Evolutionary conservation across 495 filamentous ascomycete species (phyloP).

Genomic region (Penicillium cosmopolitanum): DNA sequence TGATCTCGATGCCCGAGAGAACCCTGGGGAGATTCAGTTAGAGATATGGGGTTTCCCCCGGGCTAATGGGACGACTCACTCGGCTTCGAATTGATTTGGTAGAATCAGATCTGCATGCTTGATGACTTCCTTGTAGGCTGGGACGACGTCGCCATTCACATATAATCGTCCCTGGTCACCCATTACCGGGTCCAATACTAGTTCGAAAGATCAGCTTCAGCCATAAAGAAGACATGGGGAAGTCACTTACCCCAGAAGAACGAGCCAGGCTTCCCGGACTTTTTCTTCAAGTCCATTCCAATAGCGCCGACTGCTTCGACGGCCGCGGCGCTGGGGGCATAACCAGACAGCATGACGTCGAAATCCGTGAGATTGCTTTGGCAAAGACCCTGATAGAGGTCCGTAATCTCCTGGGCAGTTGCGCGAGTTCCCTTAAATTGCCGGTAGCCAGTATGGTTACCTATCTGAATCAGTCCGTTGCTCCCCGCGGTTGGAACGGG

Average conservation of each 20-base stretch:
- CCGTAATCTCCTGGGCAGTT: conserved; percentile 78
- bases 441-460: conserved; percentile 90
- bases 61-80: conserved; percentile 58
- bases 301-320: conserved; percentile 85
- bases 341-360: conserved; percentile 90
- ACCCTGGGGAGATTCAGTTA: conserved; percentile 52
- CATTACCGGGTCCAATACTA: conserved; percentile 97
- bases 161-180: conserved; percentile 92
- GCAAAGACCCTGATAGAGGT: conserved; percentile 82
- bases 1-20: conserved; percentile 81
- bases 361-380: conserved; percentile 82
- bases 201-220: too few relatives aligned
- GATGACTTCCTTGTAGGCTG: conserved; percentile 82
- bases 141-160: conserved; percentile 85
- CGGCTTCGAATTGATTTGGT: conserved; percentile 96
- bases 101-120: conserved; percentile 85
- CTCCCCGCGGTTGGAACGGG: neutral
- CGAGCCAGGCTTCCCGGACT: conserved; percentile 64
- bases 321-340: conserved; percentile 81
- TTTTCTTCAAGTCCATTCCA: conserved; percentile 73
- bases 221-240: conserved; percentile 10
- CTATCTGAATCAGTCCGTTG: conserved; percentile 44
- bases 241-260: conserved; percentile 85
- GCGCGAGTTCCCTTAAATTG: conserved; percentile 83
- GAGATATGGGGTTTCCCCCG: neutral